Evolutionary conservation across 805 yeast genomes (phyloP).

Genomic region (Lipomyces spencermartinsiae): DNA sequence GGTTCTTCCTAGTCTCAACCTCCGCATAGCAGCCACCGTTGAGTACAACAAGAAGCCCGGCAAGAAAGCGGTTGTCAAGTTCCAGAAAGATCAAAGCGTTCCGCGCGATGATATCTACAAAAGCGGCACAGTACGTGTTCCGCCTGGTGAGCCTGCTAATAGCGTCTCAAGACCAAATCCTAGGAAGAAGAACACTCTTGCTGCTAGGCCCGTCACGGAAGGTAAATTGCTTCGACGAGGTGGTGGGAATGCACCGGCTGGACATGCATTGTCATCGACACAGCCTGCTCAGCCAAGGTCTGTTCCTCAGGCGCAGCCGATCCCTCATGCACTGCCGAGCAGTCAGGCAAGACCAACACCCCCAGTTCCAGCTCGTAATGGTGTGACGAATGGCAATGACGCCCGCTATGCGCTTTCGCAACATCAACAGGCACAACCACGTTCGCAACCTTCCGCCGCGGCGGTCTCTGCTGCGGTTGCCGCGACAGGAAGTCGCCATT

Average conservation of each 20-base stretch:
- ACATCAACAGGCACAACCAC: slow-evolving; percentile 44
- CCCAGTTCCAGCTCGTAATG: slow-evolving; percentile 38
- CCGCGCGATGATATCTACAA: slow-evolving; percentile 83
- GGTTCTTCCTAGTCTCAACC: slow-evolving; percentile 60
- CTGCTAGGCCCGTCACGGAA: slow-evolving; percentile 37
- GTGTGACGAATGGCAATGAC: slow-evolving; percentile 20
- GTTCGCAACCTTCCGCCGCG: slow-evolving; percentile 28
- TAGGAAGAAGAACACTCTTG: slow-evolving; percentile 51
- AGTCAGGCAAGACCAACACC: slow-evolving; percentile 35
- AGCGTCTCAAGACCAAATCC: slow-evolving; percentile 80
- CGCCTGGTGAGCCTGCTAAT: slow-evolving; percentile 76
- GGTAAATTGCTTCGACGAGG: slow-evolving; percentile 36
- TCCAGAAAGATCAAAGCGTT: slow-evolving; percentile 64
- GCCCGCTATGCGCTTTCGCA: slow-evolving; percentile 37
- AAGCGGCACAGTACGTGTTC: slow-evolving; percentile 83
- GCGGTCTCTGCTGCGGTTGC: slow-evolving; percentile 42
- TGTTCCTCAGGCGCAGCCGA: slow-evolving; percentile 25
- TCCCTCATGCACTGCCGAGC: slow-evolving; percentile 6
- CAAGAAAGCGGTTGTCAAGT: slow-evolving; percentile 71
- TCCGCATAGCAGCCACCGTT: slow-evolving; percentile 73
- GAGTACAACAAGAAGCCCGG: slow-evolving; percentile 92
- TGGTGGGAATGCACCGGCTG: slow-evolving; percentile 45
- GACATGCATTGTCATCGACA: slow-evolving; percentile 35
- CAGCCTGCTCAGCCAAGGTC: slow-evolving; percentile 18
- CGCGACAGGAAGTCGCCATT: slow-evolving; percentile 40